phyloP scores from a whole-genome alignment of 768 basidiomycete species.

The Mycena crocata region DNA sequence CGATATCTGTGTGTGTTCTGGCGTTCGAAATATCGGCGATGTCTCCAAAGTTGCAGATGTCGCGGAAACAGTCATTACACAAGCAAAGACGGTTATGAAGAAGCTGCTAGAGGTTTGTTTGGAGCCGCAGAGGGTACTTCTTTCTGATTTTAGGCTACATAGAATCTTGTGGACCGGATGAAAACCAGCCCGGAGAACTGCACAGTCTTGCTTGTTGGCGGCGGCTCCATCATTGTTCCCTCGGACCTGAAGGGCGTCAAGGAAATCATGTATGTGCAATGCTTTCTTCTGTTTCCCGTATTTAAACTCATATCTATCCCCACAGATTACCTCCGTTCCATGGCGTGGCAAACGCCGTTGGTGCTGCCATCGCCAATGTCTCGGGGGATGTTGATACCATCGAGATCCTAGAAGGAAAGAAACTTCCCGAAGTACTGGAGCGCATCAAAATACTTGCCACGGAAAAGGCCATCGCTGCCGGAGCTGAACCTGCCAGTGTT shows the following conservation, averaged over 20 bases:
- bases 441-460: slow-evolving; percentile 54
- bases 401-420: slow-evolving; percentile 49
- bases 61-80: slow-evolving; percentile 21
- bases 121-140: background rate
- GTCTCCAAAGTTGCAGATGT: slow-evolving; percentile 30
- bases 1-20: slow-evolving; percentile 60
- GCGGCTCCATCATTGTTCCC: slow-evolving; percentile 71
- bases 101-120: slow-evolving; percentile 41
- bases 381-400: slow-evolving; percentile 60
- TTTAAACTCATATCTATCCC: background rate
- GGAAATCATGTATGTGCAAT: slow-evolving; percentile 45
- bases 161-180: slow-evolving; percentile 69
- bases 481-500: slow-evolving; percentile 56
- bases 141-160: too few relatives aligned
- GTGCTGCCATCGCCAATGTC: slow-evolving; percentile 60
- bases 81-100: slow-evolving; percentile 33
- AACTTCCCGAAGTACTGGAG: slow-evolving; percentile 47
- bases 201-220: slow-evolving; percentile 73
- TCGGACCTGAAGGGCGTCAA: slow-evolving; percentile 62
- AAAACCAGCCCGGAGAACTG: slow-evolving; percentile 71
- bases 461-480: slow-evolving; percentile 56
- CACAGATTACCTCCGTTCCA: slow-evolving; percentile 45
- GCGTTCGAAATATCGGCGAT: slow-evolving; percentile 36
- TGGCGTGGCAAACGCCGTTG: slow-evolving; percentile 73
- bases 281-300: background rate